Base-by-base conservation (phyloP, 2,329 filamentous ascomycete genomes). In the Nigrograna mackinnonii region DNA sequence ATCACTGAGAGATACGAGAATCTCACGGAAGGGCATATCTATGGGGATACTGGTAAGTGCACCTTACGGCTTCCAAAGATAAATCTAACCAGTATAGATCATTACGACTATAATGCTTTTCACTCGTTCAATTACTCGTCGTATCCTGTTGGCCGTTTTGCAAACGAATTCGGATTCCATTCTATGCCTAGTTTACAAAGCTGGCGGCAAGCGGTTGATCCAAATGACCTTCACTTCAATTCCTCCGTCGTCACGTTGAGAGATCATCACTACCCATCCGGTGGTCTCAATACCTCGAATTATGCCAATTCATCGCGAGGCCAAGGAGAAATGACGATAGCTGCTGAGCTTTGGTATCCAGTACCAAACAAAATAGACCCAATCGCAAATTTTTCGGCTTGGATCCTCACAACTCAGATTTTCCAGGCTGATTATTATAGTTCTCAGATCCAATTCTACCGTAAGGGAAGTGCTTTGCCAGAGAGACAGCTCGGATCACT, bases 401-500 rank as follows among this genome's bases (percentile, higher is more conserved):
- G 82, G 82, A 80, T 76, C 44, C 77, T 79, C 44, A 75, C 80
- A 0, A 85, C 82, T 0, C 82, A 85, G 55, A 71, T 84, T 7
- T 85, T 84, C 68, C 82, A 85, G 57, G 80, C 82, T 3, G 80
- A 84, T 49, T 79, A 79, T 58, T 84, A 85, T 62, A 77, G 75
- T 30, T 74, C 69, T 2, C 74, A 85, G 59, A 84, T 85, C 13
- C 72, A 79, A 39, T 84, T 80, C 62, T 85, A 85, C 54, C 74
- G 82, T 4, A 70, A 78, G 4, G 82, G 82, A 0, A 80, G 77
- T 28, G 82, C 80, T 0, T 55, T 75, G 52, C 77, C 75, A 0
- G 76, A 85, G 46, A 71, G 80, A 0, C 80, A 84, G 50, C 70
- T 85, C 2, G 82, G 82, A 0, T 75, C 73, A 9, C 57, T 86